Evolutionary conservation across 2,329 filamentous ascomycete genomes (phyloP).

Genomic region (Aspergillus luchuensis): DNA sequence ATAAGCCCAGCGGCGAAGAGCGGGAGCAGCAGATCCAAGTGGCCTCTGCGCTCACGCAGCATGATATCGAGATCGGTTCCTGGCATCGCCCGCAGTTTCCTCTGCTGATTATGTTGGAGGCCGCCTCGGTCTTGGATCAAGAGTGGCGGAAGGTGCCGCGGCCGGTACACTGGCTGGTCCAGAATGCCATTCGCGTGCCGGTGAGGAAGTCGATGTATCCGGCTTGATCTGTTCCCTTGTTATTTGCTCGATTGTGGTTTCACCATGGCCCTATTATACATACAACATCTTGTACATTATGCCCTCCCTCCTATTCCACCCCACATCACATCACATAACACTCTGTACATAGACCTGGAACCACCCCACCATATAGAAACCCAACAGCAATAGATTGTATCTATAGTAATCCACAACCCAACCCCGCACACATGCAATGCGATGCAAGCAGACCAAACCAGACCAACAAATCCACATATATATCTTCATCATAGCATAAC

Average conservation of each 20-base stretch:
- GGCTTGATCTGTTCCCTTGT: background rate
- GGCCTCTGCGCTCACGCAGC: constrained; percentile 29
- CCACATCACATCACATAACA: background rate
- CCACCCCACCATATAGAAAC: background rate
- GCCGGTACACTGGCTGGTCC: constrained; percentile 32
- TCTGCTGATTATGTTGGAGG: constrained; percentile 38
- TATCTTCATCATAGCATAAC: constrained; percentile 10
- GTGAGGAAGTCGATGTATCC: constrained; percentile 17
- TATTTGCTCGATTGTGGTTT: background rate
- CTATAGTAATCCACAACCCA: constrained; percentile 5
- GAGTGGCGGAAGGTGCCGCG: constrained; percentile 32
- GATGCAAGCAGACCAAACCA: background rate
- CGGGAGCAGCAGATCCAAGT: constrained; percentile 31
- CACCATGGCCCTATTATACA: background rate
- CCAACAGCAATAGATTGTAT: constrained; percentile 16
- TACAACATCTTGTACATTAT: background rate
- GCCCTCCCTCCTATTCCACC: background rate
- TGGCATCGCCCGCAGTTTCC: constrained; percentile 26
- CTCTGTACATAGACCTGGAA: background rate
- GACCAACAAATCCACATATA: background rate
- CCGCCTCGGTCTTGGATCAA: constrained; percentile 36
- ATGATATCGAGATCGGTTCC: constrained; percentile 31
- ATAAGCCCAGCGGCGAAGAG: constrained; percentile 21
- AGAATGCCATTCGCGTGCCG: constrained; percentile 39
- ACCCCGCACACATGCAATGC: background rate